Evolutionary conservation across 2,329 filamentous ascomycete species (phyloP).

Genomic region (Fusarium decemcellulare): DNA sequence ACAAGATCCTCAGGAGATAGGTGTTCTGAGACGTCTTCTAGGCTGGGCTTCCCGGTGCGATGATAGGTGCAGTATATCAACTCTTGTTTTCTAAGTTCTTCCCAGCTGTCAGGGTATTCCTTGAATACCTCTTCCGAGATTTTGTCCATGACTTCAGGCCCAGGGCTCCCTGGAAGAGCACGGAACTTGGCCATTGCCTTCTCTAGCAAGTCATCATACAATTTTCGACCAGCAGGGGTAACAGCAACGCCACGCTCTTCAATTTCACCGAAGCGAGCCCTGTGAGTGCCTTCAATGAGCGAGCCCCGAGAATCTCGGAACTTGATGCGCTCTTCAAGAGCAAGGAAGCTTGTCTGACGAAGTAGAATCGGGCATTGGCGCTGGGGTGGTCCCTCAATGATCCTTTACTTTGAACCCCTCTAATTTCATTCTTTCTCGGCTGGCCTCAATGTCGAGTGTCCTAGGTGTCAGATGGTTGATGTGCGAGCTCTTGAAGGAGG

Average conservation of each 20-base stretch:
- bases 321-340: slow-evolving; percentile 62
- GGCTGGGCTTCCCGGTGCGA: background rate
- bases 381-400: slow-evolving; percentile 65
- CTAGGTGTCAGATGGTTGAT: slow-evolving; percentile 69
- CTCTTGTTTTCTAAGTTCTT: slow-evolving; percentile 50
- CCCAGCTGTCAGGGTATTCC: slow-evolving; percentile 59
- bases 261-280: slow-evolving; percentile 66
- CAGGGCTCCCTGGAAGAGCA: background rate
- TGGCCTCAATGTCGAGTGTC: slow-evolving; percentile 62
- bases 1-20: slow-evolving; percentile 51
- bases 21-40: background rate
- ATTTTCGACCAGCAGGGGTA: slow-evolving; percentile 58
- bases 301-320: slow-evolving; percentile 50
- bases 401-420: slow-evolving; percentile 61
- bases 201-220: slow-evolving; percentile 62
- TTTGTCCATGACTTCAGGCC: slow-evolving; percentile 25
- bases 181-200: slow-evolving; percentile 40
- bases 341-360: slow-evolving; percentile 68
- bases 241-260: slow-evolving; percentile 67
- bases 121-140: slow-evolving; percentile 50
- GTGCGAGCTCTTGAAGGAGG: slow-evolving; percentile 58
- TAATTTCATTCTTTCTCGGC: slow-evolving; percentile 58
- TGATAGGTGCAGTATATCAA: slow-evolving; percentile 59
- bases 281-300: slow-evolving; percentile 57
- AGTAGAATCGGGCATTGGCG: slow-evolving; percentile 62